Evolutionary conservation across 768 basidiomycete genomes (phyloP).

Genomic region (Termitomyces eurrhizus): DNA sequence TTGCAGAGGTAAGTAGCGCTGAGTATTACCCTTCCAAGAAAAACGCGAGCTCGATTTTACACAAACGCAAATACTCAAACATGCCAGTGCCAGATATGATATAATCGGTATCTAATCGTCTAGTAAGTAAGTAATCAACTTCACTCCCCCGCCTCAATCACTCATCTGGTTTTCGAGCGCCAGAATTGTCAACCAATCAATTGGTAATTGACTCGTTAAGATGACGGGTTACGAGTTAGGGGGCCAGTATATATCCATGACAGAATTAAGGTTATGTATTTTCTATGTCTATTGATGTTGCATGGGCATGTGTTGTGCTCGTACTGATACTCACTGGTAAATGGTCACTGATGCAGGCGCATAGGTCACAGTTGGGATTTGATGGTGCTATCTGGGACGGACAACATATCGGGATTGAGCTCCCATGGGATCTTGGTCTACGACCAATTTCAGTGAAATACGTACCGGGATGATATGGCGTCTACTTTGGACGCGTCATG

Average conservation of each 20-base stretch:
- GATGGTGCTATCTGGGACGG: neutral
- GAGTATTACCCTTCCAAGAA: neutral
- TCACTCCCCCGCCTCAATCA: neutral
- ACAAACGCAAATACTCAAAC: conserved; percentile 15
- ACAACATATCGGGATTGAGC: neutral
- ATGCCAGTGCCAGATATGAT: neutral
- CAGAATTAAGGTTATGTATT: neutral
- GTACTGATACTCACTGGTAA: no score
- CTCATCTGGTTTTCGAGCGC: neutral
- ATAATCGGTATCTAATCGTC: neutral
- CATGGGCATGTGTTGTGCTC: neutral
- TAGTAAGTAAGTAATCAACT: neutral
- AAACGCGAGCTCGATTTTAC: neutral
- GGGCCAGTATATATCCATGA: no score
- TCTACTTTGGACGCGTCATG: neutral
- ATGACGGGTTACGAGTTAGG: no score
- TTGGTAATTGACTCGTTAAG: no score
- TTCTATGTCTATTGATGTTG: neutral
- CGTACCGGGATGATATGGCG: neutral
- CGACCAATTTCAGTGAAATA: neutral
- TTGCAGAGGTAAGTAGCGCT: neutral
- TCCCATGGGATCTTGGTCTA: neutral
- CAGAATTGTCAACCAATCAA: neutral
- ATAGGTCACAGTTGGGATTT: neutral
- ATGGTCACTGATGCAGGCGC: no score